Conservation (phyloP, 805 yeast genomes). For the Candida pseudofarinosa region DNA sequence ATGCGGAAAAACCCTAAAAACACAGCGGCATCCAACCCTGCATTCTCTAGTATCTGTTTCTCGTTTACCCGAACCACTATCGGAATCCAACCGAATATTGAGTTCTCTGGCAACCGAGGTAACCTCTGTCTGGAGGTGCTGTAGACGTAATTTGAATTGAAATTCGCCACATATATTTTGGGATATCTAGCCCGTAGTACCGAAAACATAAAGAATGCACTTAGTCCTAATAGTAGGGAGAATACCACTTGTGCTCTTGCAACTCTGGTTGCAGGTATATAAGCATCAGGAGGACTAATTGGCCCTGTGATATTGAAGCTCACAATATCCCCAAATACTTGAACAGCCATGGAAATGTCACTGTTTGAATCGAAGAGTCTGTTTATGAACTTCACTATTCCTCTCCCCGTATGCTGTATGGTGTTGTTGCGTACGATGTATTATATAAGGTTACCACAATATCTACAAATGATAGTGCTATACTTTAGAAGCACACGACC, state of each 20-base stretch:
- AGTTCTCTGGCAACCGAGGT: constrained; percentile 53
- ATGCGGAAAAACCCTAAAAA: constrained; percentile 86
- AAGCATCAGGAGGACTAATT: constrained; percentile 3
- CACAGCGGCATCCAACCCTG: constrained; percentile 93
- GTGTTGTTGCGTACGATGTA: too few species aligned
- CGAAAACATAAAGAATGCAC: constrained; percentile 69
- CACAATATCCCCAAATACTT: background rate
- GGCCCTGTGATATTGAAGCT: constrained; percentile 2
- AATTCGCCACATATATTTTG: constrained; percentile 78
- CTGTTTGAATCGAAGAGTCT: too few species aligned
- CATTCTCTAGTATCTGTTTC: constrained; percentile 74
- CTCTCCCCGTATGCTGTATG: too few species aligned
- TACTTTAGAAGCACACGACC: too few species aligned
- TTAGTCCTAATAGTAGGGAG: constrained; percentile 62
- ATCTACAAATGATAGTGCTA: too few species aligned
- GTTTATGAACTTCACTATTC: too few species aligned
- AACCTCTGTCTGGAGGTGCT: constrained; percentile 45
- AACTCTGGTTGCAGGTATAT: constrained; percentile 40
- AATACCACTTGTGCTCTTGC: constrained; percentile 74
- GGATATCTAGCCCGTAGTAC: constrained; percentile 71
- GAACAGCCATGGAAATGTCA: background rate
- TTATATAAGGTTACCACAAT: too few species aligned
- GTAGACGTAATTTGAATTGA: constrained; percentile 40
- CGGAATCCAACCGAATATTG: constrained; percentile 80
- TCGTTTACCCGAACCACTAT: constrained; percentile 64